Evolutionary conservation across 352 stramenopile genomes (phyloP), one percentile per base, ranked within the genome.

Genomic region (Phytophthora pluvialis): DNA sequence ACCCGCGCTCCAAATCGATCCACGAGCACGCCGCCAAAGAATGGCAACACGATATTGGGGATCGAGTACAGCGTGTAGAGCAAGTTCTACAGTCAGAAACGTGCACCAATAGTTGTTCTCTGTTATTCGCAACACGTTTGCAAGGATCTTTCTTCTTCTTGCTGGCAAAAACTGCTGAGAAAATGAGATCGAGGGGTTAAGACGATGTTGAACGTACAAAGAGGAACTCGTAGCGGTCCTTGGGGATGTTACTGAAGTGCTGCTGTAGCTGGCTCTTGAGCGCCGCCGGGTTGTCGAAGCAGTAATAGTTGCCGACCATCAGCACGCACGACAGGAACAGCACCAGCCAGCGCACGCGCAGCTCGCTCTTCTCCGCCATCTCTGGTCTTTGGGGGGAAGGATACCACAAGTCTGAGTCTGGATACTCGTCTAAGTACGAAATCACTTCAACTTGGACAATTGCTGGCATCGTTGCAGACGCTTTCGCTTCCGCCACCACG

Each of bases 31-130:
- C 94, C 95, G 25, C 95, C 95, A 49, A 98, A 96, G 66, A 98
- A 97, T 15, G 95, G 95, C 45, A 98, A 60, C 28, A 98, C 57
- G 31, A 98, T 94, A 64, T 98, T 98, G 12, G 93, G 93, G 48
- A 97, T 83, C 38, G 88, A 97, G 73, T 98, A 98, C 44, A 98
- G 64, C 18, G 90, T 98, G 75, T 98, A 98, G 33, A 98, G 74
- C 53, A 98, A 64, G 59, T 97, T 97, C 86, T 97, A 86, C 2
- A 64, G 6, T 4, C 9, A 46, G 1, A 56, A 35, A 39, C 28
- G 16, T 31, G 0, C 9, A 49, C 7, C 29, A 66, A 58, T 21
- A 59, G 15, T 52, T 54, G 45, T 11, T 55, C 3, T 26, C 21
- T 31, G 33, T 59, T 6, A 21, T 25, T 21, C n/a, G 3, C 13